Conservation (phyloP, 352 stramenopile genomes). For the Pythium grandisporangium region DNA sequence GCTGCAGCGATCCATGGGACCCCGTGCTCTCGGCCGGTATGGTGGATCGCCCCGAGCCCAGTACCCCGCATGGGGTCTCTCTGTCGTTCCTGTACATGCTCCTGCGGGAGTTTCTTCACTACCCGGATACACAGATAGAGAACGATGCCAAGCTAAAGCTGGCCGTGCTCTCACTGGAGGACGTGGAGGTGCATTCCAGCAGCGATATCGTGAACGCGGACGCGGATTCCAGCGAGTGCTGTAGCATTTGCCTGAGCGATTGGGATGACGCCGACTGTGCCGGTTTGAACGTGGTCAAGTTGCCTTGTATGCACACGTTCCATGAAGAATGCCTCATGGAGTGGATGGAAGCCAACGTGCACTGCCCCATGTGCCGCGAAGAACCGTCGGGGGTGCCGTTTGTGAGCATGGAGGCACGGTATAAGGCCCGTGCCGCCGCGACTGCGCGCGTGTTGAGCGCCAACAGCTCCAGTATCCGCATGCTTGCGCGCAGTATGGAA, state of each 20-base stretch:
- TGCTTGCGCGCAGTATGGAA: no score
- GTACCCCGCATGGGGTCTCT: no score
- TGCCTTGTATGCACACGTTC: constrained; percentile 78
- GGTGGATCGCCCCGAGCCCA: constrained; percentile 17
- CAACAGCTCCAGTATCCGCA: no score
- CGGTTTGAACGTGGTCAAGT: constrained; percentile 76
- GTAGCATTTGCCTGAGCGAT: constrained; percentile 75
- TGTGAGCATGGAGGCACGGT: no score
- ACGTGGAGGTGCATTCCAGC: constrained; percentile 67
- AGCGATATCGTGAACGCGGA: constrained; percentile 49
- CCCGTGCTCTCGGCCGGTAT: neutral
- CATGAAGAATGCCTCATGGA: constrained; percentile 84
- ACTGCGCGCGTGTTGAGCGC: no score
- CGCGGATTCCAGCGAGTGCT: constrained; percentile 60
- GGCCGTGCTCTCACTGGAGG: constrained; percentile 70
- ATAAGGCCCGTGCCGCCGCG: no score
- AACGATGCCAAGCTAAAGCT: constrained; percentile 79
- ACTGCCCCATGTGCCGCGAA: constrained; percentile 83
- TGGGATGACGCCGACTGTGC: constrained; percentile 77
- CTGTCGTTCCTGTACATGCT: constrained; percentile 64
- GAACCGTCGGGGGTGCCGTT: no score
- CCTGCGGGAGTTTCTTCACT: constrained; percentile 74
- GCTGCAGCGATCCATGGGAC: constrained; percentile 11
- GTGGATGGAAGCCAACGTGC: constrained; percentile 72
- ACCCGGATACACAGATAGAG: constrained; percentile 81